Conservation (phyloP, 208 protist species). For the Crithidia fasciculata region DNA sequence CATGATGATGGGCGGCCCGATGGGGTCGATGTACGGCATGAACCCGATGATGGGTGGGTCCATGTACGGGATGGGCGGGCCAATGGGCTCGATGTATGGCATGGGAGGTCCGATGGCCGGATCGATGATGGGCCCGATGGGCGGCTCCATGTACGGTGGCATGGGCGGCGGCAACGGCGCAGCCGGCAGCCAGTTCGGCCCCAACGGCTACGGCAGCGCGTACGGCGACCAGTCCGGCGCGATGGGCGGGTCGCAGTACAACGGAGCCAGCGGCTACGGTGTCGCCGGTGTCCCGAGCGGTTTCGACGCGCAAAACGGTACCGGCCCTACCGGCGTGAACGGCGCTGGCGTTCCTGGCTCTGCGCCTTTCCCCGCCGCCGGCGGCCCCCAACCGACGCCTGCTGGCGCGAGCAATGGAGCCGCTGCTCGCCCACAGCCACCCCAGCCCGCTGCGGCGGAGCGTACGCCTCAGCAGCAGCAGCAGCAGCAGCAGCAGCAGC, state of each 20-base stretch:
- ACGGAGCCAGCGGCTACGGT: conserved; percentile 30
- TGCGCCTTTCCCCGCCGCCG: too few relatives aligned
- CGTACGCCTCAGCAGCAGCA: background rate
- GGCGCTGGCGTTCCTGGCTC: conserved; percentile 5
- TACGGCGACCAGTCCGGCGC: conserved; percentile 31
- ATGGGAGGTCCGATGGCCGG: conserved; percentile 26
- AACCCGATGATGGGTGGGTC: conserved; percentile 20
- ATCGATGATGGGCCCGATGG: conserved; percentile 24
- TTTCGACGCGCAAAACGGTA: conserved; percentile 6
- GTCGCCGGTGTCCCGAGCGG: conserved; percentile 15
- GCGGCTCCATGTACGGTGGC: conserved; percentile 44
- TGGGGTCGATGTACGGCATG: conserved; percentile 50
- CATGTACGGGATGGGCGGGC: conserved; percentile 48
- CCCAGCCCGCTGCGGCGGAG: background rate
- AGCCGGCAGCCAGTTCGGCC: conserved; percentile 16
- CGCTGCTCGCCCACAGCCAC: background rate
- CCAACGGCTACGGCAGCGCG: conserved; percentile 34
- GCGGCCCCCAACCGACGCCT: background rate
- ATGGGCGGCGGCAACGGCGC: conserved; percentile 1
- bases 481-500: conserved; percentile 10
- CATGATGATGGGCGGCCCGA: conserved; percentile 26
- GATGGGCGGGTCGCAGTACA: conserved; percentile 11
- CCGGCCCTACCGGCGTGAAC: conserved; percentile 34
- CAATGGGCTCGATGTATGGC: conserved; percentile 54
- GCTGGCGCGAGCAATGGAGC: background rate